These are phyloP conservation scores for Nothophaeocryptopus gaeumannii DNA, from an alignment of 2,329 filamentous ascomycete genomes.

Conservation along the genomic window DNA sequence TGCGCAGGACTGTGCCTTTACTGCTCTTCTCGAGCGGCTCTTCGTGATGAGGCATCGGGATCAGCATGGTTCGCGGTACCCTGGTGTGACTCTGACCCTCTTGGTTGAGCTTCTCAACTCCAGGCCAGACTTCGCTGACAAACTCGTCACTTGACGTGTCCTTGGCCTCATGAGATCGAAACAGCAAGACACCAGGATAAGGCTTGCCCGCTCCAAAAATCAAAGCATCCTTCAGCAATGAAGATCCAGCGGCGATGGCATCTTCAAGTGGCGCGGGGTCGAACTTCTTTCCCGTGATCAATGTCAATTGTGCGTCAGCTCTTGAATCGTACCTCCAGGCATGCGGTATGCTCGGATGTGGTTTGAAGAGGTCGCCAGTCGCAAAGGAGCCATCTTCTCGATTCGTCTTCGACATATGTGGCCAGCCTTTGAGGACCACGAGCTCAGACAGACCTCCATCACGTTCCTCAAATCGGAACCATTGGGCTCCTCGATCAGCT, in stretches of 20 bases:
- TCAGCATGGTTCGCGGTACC: constrained; percentile 51
- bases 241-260: constrained; percentile 46
- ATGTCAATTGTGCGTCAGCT: constrained; percentile 59
- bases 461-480: constrained; percentile 48
- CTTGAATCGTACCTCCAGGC: constrained; percentile 64
- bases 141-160: constrained; percentile 39
- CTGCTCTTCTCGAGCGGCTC: constrained; percentile 56
- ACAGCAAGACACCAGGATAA: constrained; percentile 57
- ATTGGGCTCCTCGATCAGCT: constrained; percentile 31
- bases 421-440: constrained; percentile 56
- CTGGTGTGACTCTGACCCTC: constrained; percentile 52
- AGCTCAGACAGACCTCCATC: constrained; percentile 51
- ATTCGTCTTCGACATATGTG: constrained; percentile 58
- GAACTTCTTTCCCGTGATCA: constrained; percentile 68
- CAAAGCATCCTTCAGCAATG: constrained; percentile 53
- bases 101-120: constrained; percentile 49
- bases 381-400: constrained; percentile 59
- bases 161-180: constrained; percentile 39
- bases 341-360: constrained; percentile 50
- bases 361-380: constrained; percentile 61
- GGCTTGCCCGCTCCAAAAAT: constrained; percentile 60
- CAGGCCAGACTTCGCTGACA: constrained; percentile 42
- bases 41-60: constrained; percentile 41
- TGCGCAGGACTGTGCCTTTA: constrained; percentile 59
- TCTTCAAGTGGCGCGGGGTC: constrained; percentile 62